phyloP scores from a whole-genome alignment of 208 protist genomes.

The Leishmania gerbilli region DNA sequence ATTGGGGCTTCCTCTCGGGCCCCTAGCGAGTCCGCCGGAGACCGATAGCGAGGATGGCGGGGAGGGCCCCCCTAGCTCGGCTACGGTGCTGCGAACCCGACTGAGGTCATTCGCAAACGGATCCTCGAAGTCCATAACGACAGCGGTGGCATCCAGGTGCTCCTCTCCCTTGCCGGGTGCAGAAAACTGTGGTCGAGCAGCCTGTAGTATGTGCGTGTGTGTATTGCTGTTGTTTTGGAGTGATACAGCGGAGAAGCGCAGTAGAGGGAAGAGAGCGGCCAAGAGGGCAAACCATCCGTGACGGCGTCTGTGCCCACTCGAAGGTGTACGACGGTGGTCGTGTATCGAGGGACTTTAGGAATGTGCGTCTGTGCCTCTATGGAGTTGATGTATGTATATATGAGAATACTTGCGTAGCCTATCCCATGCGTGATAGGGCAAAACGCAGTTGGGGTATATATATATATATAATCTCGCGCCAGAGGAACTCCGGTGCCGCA shows the following conservation, averaged over 20 bases:
- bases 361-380: not conserved
- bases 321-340: not conserved
- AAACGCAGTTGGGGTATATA: not conserved
- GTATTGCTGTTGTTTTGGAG: not conserved
- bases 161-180: not conserved
- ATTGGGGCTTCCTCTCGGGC: not conserved
- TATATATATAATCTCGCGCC: not conserved
- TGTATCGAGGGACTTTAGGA: not conserved
- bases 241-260: too few species aligned
- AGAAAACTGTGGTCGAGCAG: not conserved
- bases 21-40: not conserved
- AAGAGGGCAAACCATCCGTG: not conserved
- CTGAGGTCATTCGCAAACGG: conserved; percentile 68
- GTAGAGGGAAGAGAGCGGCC: not conserved
- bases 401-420: not conserved
- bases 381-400: not conserved
- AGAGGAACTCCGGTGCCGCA: not conserved
- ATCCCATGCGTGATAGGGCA: not conserved
- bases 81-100: conserved; percentile 24
- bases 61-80: conserved; percentile 10
- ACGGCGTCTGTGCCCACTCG: not conserved
- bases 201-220: not conserved
- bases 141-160: not conserved
- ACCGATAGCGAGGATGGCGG: conserved; percentile 11
- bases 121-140: conserved; percentile 72